Evolutionary conservation across 148 eudicot genomes (phyloP), one percentile per base, ranked within the genome.

Genomic region (Heliosperma pusillum): DNA sequence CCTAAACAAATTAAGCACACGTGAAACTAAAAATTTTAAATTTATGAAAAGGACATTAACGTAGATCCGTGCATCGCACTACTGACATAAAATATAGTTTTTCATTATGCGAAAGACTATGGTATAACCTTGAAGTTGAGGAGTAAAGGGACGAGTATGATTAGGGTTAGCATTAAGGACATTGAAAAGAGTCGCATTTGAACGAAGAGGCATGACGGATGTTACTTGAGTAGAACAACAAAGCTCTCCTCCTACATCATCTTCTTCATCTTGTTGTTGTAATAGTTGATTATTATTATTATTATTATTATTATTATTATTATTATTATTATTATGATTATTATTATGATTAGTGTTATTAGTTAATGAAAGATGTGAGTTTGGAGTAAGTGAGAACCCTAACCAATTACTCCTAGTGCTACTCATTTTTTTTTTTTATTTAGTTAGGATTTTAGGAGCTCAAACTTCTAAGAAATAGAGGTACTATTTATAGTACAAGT

Each of bases 311-410:
- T 45, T 22, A 30, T 67, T 24, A n/a, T 45, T 13, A 19, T 4
- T 71, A 6, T 19, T 47, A 26, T 45, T 22, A 30, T 67, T 24
- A n/a, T 45, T 13, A 5, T 24, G 78, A 19, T 4, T 71, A 6
- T 19, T 47, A 26, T 45, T 22, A 30, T 67, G n/a, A n/a, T n/a
- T n/a, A n/a, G n/a, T 24, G 11, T 45, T 13, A 5, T 36, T 2
- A 11, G 45, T 50, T 17, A 65, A 45, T 3, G 29, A n/a, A 7
- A 53, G 70, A 5, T 70, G 78, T 17, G 64, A 58, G 11, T 75
- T 66, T 40, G 82, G 50, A 70, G 61, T 80, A 25, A 75, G 82
- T 26, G 82, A 80, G 26, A 80, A 80, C 0, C 76, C 82, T n/a
- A 80, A 47, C 82, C 79, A 80, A 65, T 76, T 80, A 25, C 30